Percentiles rank a stretch among this genome's conserved stretches.
phyloP scores from a whole-genome alignment of 169 alveolate genomes.

The Cyclospora cayetanensis region DNA sequence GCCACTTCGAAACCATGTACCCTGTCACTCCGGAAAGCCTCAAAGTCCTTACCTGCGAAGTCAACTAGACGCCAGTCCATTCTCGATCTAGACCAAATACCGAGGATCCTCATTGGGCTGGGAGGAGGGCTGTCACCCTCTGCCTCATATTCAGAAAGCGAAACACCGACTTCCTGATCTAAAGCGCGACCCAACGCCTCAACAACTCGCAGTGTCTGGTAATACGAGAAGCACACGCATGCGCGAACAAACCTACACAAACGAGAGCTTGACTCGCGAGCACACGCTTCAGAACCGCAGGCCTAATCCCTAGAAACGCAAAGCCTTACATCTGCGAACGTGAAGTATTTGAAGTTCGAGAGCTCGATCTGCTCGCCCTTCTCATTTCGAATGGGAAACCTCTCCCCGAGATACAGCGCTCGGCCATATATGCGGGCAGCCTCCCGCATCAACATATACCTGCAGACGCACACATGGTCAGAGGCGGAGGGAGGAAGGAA shows the following conservation, averaged over 20 bases:
- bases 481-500: too few species aligned
- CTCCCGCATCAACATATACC: background rate
- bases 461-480: too few species aligned
- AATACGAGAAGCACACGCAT: too few species aligned
- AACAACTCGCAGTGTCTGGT: constrained; percentile 42
- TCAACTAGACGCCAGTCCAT: constrained; percentile 33
- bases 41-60: constrained; percentile 37
- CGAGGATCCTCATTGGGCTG: constrained; percentile 25
- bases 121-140: background rate
- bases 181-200: constrained; percentile 38
- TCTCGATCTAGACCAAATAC: constrained; percentile 4
- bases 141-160: background rate
- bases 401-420: background rate
- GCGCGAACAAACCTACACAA: background rate
- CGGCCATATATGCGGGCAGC: constrained; percentile 9
- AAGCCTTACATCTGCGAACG: constrained; percentile 24
- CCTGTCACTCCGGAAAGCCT: background rate
- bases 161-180: background rate
- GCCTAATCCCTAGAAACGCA: constrained; percentile 24
- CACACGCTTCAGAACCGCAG: background rate
- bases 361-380: background rate
- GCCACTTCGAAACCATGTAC: background rate
- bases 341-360: constrained; percentile 25
- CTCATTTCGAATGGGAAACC: background rate
- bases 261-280: background rate